phyloP scores from a whole-genome alignment of 2,329 filamentous ascomycete genomes.

The Trichophyton simii region DNA sequence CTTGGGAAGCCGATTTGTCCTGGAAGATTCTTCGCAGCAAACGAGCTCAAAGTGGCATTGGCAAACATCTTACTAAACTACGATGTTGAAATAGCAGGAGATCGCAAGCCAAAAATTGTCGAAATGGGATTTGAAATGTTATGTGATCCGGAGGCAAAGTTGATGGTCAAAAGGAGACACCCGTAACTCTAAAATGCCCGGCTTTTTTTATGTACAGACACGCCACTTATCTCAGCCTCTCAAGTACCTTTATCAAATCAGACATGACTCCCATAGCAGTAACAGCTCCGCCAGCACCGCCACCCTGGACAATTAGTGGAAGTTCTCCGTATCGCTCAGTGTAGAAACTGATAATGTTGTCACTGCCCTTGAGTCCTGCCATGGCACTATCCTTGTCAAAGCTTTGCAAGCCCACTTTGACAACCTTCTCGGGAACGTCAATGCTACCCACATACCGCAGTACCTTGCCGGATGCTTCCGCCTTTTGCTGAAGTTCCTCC shows the following conservation, averaged over 20 bases:
- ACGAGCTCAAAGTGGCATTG: neutral
- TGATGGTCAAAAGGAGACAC: neutral
- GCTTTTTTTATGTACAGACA: neutral
- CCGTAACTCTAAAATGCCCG: neutral
- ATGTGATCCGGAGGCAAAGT: neutral
- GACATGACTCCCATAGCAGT: constrained; percentile 97
- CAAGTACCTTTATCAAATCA: constrained; percentile 79
- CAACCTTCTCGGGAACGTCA: constrained; percentile 63
- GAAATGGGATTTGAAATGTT: neutral
- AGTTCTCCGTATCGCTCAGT: constrained; percentile 86
- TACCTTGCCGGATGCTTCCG: constrained; percentile 77
- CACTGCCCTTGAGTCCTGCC: constrained; percentile 86
- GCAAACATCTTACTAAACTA: constrained; percentile 3
- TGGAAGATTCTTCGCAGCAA: neutral
- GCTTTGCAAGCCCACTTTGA: constrained; percentile 87
- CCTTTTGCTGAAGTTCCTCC: constrained; percentile 75
- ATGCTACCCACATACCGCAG: constrained; percentile 90
- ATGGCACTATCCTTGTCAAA: constrained; percentile 83
- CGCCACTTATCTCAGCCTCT: constrained; percentile 46
- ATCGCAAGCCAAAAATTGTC: neutral
- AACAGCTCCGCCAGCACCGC: constrained; percentile 84
- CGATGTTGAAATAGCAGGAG: neutral
- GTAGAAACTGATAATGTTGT: constrained; percentile 98
- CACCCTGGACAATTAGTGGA: constrained; percentile 87
- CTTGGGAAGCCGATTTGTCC: neutral